Evolutionary conservation across 805 yeast genomes (phyloP).

Genomic region (Candida sphagnicola): DNA sequence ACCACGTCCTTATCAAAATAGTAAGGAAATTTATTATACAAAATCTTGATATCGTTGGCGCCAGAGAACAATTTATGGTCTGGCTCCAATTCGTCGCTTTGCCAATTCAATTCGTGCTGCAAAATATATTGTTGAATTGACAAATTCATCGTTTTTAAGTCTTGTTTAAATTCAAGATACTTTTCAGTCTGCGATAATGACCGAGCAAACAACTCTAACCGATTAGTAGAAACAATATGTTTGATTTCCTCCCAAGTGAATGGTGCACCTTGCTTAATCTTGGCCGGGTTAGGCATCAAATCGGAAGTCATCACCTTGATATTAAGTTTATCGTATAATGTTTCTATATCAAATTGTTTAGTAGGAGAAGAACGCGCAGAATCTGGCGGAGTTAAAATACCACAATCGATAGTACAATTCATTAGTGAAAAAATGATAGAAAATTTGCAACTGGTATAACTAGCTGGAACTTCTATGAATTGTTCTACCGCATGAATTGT

Average conservation of each 20-base stretch:
- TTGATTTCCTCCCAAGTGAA: conserved; percentile 45
- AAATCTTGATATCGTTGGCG: conserved; percentile 40
- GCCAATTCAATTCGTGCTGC: conserved; percentile 49
- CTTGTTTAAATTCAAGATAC: conserved; percentile 45
- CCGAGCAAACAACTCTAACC: conserved; percentile 48
- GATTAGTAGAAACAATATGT: conserved; percentile 35
- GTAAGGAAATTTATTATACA: conserved; percentile 66
- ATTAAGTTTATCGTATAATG: conserved; percentile 6
- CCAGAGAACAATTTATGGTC: conserved; percentile 41
- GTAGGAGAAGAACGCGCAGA: conserved; percentile 6
- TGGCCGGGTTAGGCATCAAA: conserved; percentile 35
- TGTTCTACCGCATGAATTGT: too few species aligned
- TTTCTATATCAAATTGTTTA: not conserved
- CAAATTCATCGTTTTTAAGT: conserved; percentile 27
- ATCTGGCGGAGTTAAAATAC: conserved; percentile 8
- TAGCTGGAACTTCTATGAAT: too few species aligned
- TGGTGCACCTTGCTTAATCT: conserved; percentile 26
- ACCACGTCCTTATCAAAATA: conserved; percentile 46
- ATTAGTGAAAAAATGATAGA: not conserved
- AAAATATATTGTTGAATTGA: conserved; percentile 49
- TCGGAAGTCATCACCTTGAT: conserved; percentile 23
- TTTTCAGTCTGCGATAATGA: conserved; percentile 37
- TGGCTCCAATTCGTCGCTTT: conserved; percentile 17
- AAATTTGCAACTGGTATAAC: too few species aligned
- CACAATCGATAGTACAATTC: not conserved